Percentiles rank a stretch among this genome's conserved stretches.
Conservation (phyloP, 202 grass and related monocot genomes). For the Setaria viridis region DNA sequence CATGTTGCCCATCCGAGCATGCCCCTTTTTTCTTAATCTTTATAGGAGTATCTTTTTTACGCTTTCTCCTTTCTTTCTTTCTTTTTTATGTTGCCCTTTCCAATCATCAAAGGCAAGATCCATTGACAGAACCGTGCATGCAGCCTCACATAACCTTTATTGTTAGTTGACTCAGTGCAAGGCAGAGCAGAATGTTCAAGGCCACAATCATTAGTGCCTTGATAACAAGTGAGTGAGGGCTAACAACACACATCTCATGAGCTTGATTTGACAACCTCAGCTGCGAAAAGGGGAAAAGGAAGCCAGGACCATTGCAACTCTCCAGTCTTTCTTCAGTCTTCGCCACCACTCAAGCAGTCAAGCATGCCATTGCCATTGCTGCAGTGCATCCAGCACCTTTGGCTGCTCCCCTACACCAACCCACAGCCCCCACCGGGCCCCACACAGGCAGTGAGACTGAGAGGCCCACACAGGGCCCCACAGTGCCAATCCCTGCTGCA, state of each 20-base stretch:
- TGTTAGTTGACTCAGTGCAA: slow-evolving; percentile 2
- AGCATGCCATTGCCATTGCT: slow-evolving; percentile 27
- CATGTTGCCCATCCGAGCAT: not conserved
- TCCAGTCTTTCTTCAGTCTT: slow-evolving; percentile 14
- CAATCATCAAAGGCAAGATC: slow-evolving; percentile 3
- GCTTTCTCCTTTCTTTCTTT: not conserved
- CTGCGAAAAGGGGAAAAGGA: slow-evolving; percentile 20
- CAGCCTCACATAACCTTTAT: not conserved
- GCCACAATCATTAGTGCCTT: slow-evolving; percentile 17
- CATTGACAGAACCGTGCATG: not conserved
- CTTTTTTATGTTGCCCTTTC: not conserved
- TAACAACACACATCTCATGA: slow-evolving; percentile 8
- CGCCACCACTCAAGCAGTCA: slow-evolving; percentile 21
- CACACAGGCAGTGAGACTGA: not conserved
- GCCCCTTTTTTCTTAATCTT: not conserved
- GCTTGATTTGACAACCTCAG: not conserved
- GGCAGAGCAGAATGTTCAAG: not conserved
- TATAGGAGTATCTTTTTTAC: not conserved
- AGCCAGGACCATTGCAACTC: slow-evolving; percentile 35
- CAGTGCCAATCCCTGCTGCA: not conserved
- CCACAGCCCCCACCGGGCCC: not conserved
- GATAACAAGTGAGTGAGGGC: not conserved
- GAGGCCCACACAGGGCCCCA: no score
- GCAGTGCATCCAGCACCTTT: slow-evolving; percentile 38
- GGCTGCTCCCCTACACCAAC: slow-evolving; percentile 36